phyloP scores from a whole-genome alignment of 2,329 filamentous ascomycete species.

The Alternaria incomplexa region DNA sequence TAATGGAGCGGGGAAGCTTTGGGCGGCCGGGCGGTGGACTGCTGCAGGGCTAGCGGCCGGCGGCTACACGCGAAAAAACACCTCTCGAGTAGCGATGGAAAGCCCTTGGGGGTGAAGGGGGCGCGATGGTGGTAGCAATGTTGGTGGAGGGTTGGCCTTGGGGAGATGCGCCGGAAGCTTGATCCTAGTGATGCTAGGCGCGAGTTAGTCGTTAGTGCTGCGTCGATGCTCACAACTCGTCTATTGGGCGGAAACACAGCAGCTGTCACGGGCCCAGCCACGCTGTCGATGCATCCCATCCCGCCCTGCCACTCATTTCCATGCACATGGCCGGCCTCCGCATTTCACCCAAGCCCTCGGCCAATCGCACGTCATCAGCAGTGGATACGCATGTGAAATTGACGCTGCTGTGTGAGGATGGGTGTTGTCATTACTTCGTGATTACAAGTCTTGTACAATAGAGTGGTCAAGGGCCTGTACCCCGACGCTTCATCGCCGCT shows the following conservation, averaged over 20 bases:
- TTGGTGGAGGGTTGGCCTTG: constrained; percentile 11
- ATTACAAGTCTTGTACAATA: constrained; percentile 36
- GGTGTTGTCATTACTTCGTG: constrained; percentile 12
- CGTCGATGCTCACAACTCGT: constrained; percentile 14
- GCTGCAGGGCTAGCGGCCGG: constrained; percentile 30
- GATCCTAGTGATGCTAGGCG: constrained; percentile 22
- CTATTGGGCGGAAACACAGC: constrained; percentile 24
- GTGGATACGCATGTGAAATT: not conserved
- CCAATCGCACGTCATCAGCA: not conserved
- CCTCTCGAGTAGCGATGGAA: constrained; percentile 7
- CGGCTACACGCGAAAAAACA: constrained; percentile 3
- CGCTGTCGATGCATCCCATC: constrained; percentile 15
- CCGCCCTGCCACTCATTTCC: constrained; percentile 13
- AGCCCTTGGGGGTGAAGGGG: constrained; percentile 5
- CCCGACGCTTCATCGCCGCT: not conserved
- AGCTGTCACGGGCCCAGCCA: constrained; percentile 29
- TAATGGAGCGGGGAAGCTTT: constrained; percentile 38
- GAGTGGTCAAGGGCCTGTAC: constrained; percentile 7
- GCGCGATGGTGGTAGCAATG: constrained; percentile 14
- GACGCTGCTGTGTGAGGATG: not conserved
- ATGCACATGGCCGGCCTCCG: constrained; percentile 21
- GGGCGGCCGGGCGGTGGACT: constrained; percentile 21
- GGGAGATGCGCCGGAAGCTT: constrained; percentile 21
- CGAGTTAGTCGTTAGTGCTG: constrained; percentile 16
- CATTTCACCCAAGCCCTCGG: constrained; percentile 4